These are phyloP conservation scores for Rhizopogon parksii DNA, from an alignment of 1,284 basidiomycete species.

Conservation along the genomic window DNA sequence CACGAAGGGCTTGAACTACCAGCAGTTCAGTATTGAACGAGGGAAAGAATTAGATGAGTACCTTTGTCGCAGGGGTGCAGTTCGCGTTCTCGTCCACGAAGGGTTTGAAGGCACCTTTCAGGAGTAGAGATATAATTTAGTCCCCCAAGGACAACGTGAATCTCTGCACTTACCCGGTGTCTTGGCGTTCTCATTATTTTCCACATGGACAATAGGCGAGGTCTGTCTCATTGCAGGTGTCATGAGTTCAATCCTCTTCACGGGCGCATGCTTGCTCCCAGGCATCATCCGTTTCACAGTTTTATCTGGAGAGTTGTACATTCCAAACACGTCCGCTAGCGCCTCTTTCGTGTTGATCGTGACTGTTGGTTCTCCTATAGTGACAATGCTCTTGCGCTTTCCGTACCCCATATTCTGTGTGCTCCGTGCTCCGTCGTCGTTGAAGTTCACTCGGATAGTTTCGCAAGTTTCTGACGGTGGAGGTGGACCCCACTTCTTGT, in stretches of 20 bases:
- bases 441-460: conserved; percentile 41
- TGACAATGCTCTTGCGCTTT: conserved; percentile 32
- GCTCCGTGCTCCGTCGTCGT: conserved; percentile 43
- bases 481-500: conserved; percentile 74
- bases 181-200: conserved; percentile 35
- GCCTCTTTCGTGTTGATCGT: conserved; percentile 89
- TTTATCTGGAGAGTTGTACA: conserved; percentile 87
- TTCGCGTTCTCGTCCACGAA: conserved; percentile 55
- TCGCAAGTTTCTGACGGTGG: conserved; percentile 39
- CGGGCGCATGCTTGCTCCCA: conserved; percentile 66
- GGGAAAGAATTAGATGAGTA: conserved; percentile 18
- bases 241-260: conserved; percentile 52
- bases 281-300: conserved; percentile 47
- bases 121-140: conserved; percentile 1
- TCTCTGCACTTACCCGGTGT: conserved; percentile 27
- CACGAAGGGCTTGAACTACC: conserved; percentile 4
- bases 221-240: conserved; percentile 13
- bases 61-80: conserved; percentile 44
- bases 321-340: conserved; percentile 85
- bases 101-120: conserved; percentile 41
- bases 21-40: background rate
- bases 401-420: conserved; percentile 34
- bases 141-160: background rate
- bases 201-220: conserved; percentile 30
- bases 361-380: conserved; percentile 49